Percentiles rank a stretch among this genome's conserved stretches.
These are phyloP conservation scores for Ophiostoma pallidulum DNA, from an alignment of 2,329 filamentous ascomycete genomes.

Conservation along the genomic window DNA sequence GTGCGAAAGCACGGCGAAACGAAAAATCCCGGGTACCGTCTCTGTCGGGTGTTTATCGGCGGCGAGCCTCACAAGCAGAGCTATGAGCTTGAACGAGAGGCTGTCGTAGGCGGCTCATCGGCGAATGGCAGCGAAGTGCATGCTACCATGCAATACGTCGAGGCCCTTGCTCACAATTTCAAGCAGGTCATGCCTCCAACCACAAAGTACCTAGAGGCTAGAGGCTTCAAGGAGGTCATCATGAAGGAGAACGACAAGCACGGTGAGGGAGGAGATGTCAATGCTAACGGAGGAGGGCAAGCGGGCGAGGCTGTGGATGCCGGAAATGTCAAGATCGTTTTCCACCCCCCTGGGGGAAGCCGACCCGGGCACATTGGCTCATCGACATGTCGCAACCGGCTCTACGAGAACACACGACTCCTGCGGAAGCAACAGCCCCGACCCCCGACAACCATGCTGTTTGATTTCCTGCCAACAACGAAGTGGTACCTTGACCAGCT, in stretches of 20 bases:
- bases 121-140: constrained; percentile 27
- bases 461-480: constrained; percentile 36
- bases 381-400: constrained; percentile 33
- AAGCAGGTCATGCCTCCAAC: constrained; percentile 29
- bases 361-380: constrained; percentile 2
- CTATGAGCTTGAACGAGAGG: constrained; percentile 16
- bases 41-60: constrained; percentile 39
- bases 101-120: no score
- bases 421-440: constrained; percentile 17
- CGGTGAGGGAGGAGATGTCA: background rate
- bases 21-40: constrained; percentile 24
- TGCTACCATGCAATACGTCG: constrained; percentile 30
- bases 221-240: constrained; percentile 31
- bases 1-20: constrained; percentile 23
- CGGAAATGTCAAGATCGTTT: constrained; percentile 27
- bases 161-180: constrained; percentile 24
- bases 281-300: background rate
- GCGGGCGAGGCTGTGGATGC: constrained; percentile 13
- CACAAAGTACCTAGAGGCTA: constrained; percentile 19
- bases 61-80: constrained; percentile 22
- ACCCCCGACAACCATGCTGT: constrained; percentile 26
- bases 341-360: constrained; percentile 35
- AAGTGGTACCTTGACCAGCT: constrained; percentile 43
- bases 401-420: constrained; percentile 31
- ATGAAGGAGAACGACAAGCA: background rate